phyloP scores from a whole-genome alignment of 495 filamentous ascomycete genomes.

The Oleoguttula mirabilis region DNA sequence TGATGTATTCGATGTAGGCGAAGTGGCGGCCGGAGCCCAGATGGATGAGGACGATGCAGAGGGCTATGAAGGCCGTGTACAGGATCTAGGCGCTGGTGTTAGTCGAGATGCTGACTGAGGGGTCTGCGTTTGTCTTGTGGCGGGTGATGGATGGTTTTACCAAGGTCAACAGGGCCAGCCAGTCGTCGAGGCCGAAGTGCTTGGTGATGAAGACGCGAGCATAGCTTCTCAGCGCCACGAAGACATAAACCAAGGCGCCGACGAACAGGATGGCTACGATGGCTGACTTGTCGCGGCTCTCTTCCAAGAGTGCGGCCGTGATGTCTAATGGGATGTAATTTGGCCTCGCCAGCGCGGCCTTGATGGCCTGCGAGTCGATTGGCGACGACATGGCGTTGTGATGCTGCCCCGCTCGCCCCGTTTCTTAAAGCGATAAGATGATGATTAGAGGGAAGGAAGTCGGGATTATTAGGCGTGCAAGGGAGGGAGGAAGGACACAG shows the following conservation, averaged over 20 bases:
- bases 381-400: slow-evolving; percentile 1
- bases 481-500: too few species aligned
- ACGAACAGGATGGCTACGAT: slow-evolving; percentile 34
- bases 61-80: slow-evolving; percentile 31
- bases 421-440: too few species aligned
- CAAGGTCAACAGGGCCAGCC: neutral
- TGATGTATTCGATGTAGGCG: slow-evolving; percentile 38
- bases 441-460: too few species aligned
- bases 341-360: slow-evolving; percentile 2
- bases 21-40: slow-evolving; percentile 38
- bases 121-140: neutral
- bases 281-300: slow-evolving; percentile 32
- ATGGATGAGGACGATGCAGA: slow-evolving; percentile 34
- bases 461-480: too few species aligned
- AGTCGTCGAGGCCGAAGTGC: slow-evolving; percentile 1
- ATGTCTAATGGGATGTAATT: slow-evolving; percentile 15
- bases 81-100: slow-evolving; percentile 26
- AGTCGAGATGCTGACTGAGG: neutral
- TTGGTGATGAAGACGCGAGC: slow-evolving; percentile 23
- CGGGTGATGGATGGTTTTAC: slow-evolving; percentile 1
- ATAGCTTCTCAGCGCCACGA: slow-evolving; percentile 29
- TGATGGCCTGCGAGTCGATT: slow-evolving; percentile 1
- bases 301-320: slow-evolving; percentile 30
- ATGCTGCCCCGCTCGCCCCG: too few species aligned
- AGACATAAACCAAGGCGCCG: slow-evolving; percentile 25